Evolutionary conservation across 768 basidiomycete species (phyloP).

Genomic region (Suillus tomentosus): DNA sequence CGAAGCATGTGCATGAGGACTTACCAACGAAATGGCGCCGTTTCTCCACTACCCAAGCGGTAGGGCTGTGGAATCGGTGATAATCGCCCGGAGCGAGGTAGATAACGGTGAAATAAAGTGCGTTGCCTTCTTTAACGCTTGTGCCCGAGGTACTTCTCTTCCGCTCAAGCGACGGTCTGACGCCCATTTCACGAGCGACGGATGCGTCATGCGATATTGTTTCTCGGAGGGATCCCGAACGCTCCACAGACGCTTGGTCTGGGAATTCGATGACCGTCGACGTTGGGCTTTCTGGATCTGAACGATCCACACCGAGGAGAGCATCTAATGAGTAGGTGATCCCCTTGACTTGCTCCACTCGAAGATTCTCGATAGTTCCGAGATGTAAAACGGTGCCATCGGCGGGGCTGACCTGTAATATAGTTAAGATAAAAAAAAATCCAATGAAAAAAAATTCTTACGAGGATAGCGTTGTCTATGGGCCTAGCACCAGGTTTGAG

Average conservation of each 20-base stretch:
- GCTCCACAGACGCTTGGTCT: constrained; percentile 64
- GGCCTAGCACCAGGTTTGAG: constrained; percentile 83
- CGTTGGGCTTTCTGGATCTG: constrained; percentile 43
- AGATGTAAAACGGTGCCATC: constrained; percentile 94
- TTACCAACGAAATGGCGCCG: constrained; percentile 89
- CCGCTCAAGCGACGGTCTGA: constrained; percentile 33
- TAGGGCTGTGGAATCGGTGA: constrained; percentile 95
- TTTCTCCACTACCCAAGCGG: constrained; percentile 97
- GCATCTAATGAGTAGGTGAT: constrained; percentile 96
- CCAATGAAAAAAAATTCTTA: constrained; percentile 34
- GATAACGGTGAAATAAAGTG: constrained; percentile 90
- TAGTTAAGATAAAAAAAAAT: background rate
- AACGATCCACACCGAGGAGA: constrained; percentile 74
- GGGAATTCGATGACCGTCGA: constrained; percentile 45
- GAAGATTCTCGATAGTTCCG: constrained; percentile 75
- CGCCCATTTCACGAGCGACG: constrained; percentile 75
- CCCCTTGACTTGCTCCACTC: constrained; percentile 97
- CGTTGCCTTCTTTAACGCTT: constrained; percentile 70
- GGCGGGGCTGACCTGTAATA: constrained; percentile 81
- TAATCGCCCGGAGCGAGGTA: constrained; percentile 99
- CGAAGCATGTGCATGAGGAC: constrained; percentile 24
- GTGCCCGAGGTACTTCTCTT: constrained; percentile 44
- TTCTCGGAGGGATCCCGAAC: constrained; percentile 53
- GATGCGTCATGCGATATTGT: constrained; percentile 65
- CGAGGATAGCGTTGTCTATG: constrained; percentile 73